Conservation (phyloP, 139 green algal species). For the Tetradesmus lagerheimii region DNA sequence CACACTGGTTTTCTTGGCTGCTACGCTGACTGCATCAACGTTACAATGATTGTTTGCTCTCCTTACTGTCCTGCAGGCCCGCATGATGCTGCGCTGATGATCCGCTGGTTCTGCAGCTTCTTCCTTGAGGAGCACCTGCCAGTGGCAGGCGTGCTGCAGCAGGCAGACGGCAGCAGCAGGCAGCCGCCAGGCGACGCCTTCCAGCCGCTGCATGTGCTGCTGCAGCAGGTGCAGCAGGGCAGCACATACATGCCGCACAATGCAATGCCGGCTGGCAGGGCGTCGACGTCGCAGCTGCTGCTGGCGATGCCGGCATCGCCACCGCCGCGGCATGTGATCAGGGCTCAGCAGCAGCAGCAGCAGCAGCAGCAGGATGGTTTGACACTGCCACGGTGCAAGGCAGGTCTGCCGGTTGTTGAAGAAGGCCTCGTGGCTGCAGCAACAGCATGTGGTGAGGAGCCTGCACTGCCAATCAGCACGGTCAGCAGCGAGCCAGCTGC, state of each 20-base stretch:
- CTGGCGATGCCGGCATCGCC: not conserved
- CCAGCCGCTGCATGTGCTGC: not conserved
- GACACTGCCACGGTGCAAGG: not conserved
- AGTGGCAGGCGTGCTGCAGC: slow-evolving; percentile 15
- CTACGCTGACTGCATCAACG: not conserved
- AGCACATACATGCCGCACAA: not conserved
- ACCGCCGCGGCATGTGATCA: not conserved
- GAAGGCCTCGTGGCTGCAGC: not conserved
- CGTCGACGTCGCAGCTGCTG: not conserved
- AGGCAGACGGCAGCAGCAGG: slow-evolving; percentile 14
- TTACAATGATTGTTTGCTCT: too few species aligned
- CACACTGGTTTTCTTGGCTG: not conserved
- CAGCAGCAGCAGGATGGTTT: not conserved
- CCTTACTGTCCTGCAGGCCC: not conserved
- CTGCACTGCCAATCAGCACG: not conserved
- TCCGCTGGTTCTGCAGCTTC: slow-evolving; percentile 14
- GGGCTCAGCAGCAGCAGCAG: not conserved
- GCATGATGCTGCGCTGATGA: not conserved
- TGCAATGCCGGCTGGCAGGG: not conserved
- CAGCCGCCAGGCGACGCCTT: not conserved
- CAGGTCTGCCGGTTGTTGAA: not conserved
- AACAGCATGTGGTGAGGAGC: not conserved
- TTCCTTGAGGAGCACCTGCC: slow-evolving; percentile 15
- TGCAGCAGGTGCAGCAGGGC: slow-evolving; percentile 1
- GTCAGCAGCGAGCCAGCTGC: not conserved